A percentile compares a stretch with the other conserved stretches of the same genome.
These are phyloP conservation scores for Penicillium samsonianum DNA, from an alignment of 495 filamentous ascomycete genomes.

Conservation along the genomic window DNA sequence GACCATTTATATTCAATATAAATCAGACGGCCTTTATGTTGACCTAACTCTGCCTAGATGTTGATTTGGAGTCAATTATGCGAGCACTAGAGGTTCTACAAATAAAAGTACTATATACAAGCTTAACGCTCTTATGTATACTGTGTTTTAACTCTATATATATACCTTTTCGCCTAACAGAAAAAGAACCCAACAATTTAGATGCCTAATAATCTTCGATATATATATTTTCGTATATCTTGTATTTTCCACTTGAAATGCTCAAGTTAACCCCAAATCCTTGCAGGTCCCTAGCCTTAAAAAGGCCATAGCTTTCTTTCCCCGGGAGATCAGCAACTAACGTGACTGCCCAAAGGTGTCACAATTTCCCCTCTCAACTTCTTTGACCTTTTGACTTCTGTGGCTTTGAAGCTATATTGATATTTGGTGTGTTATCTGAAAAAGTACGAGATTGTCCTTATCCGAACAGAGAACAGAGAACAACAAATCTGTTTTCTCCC, in stretches of 20 bases:
- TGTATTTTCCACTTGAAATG: too few species aligned
- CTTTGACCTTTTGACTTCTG: neutral
- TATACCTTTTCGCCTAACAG: too few species aligned
- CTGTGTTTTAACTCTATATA: too few species aligned
- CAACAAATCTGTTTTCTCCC: neutral
- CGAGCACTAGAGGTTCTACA: neutral
- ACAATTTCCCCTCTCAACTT: neutral
- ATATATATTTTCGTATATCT: too few species aligned
- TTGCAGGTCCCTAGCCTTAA: neutral
- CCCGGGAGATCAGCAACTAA: constrained; percentile 6
- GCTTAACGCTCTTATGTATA: neutral
- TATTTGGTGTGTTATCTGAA: neutral
- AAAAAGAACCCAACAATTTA: too few species aligned
- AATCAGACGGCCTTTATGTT: neutral
- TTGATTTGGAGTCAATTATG: neutral
- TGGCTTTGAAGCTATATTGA: neutral
- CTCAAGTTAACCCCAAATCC: neutral
- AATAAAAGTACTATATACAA: neutral
- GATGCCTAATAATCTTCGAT: too few species aligned
- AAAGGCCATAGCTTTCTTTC: constrained; percentile 5
- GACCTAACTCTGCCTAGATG: neutral
- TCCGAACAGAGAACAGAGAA: neutral
- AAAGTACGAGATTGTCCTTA: neutral
- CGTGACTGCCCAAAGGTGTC: neutral
- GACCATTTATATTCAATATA: neutral